These are phyloP conservation scores for Chionographis japonica DNA, from an alignment of 106 monocot species.

Conservation along the genomic window DNA sequence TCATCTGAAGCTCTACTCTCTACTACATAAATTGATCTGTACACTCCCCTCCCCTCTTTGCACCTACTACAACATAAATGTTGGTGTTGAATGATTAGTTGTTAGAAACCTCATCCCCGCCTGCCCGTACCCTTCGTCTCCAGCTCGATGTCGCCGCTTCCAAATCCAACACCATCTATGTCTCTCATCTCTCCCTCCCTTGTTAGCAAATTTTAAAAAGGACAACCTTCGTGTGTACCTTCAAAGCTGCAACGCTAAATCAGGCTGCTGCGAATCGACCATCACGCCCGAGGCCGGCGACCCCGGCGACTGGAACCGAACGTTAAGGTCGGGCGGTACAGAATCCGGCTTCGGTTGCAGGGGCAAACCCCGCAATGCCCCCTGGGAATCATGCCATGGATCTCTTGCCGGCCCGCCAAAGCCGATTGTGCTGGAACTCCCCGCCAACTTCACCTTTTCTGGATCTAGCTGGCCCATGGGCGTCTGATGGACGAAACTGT, in stretches of 20 bases:
- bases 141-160: neutral
- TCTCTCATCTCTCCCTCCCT: no score
- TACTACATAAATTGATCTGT: slow-evolving; percentile 29
- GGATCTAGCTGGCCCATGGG: slow-evolving; percentile 4
- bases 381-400: slow-evolving; percentile 7
- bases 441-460: slow-evolving; percentile 11
- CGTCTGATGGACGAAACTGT: neutral
- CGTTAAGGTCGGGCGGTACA: slow-evolving; percentile 33
- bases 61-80: slow-evolving; percentile 12
- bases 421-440: slow-evolving; percentile 1
- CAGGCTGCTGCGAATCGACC: slow-evolving; percentile 38
- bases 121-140: no score
- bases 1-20: slow-evolving; percentile 3
- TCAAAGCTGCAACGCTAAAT: slow-evolving; percentile 44
- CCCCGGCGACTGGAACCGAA: slow-evolving; percentile 35
- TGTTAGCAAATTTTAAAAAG: neutral
- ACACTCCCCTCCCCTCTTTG: slow-evolving; percentile 4
- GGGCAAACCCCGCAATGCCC: slow-evolving; percentile 13
- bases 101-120: neutral
- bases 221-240: neutral
- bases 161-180: neutral
- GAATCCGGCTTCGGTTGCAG: slow-evolving; percentile 14
- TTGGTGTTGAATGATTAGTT: neutral
- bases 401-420: neutral
- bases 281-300: slow-evolving; percentile 26